phyloP scores from a whole-genome alignment of 257 asterid species.

The Solanum microdontum region DNA sequence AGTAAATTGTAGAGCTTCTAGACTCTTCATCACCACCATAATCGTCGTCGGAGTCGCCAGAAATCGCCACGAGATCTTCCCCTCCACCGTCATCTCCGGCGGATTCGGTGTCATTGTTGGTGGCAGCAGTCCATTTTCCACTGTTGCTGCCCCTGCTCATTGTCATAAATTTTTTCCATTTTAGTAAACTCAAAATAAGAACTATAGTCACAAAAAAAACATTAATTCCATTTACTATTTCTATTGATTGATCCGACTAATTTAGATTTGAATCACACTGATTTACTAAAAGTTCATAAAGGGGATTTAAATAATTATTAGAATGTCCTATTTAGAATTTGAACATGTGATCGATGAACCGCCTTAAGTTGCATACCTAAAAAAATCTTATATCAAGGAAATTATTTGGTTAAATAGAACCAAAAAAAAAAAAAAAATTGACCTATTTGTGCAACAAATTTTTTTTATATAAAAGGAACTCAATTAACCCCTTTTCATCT shows the following conservation, averaged over 20 bases:
- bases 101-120: background rate
- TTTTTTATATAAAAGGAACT: background rate
- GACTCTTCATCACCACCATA: constrained; percentile 32
- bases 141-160: constrained; percentile 38
- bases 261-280: background rate
- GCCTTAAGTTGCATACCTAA: background rate
- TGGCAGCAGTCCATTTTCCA: constrained; percentile 54
- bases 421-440: too few species aligned
- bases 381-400: too few species aligned
- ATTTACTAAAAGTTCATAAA: background rate
- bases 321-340: background rate
- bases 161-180: background rate
- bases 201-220: background rate
- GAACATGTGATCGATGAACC: background rate
- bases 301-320: background rate
- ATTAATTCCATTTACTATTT: background rate
- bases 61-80: constrained; percentile 22
- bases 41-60: constrained; percentile 40
- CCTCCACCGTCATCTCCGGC: constrained; percentile 14
- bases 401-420: too few species aligned
- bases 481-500: background rate
- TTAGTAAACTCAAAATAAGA: background rate
- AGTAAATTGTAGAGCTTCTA: constrained; percentile 9
- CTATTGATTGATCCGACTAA: background rate
- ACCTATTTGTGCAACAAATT: background rate